These are phyloP conservation scores for Aurifilum marmelostoma DNA, from an alignment of 2,329 filamentous ascomycete species.

Conservation along the genomic window DNA sequence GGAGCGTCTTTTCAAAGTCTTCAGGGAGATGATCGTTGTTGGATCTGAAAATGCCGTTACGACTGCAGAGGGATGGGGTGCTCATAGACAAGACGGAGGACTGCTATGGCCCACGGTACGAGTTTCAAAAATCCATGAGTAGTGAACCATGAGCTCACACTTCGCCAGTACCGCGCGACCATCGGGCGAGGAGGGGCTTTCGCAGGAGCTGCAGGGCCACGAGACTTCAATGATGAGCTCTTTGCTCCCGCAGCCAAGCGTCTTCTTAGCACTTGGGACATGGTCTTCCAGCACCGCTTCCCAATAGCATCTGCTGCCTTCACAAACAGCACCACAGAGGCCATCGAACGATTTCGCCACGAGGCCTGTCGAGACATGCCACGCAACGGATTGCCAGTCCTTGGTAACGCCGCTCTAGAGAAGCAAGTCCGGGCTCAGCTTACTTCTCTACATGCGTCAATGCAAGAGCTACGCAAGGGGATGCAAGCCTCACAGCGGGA, in stretches of 20 bases:
- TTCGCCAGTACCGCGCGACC: conserved; percentile 34
- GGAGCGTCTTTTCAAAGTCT: neutral
- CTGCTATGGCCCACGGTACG: conserved; percentile 32
- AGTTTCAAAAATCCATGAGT: neutral
- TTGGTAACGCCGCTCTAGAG: conserved; percentile 29
- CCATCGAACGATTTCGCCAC: conserved; percentile 30
- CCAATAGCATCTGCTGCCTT: conserved; percentile 27
- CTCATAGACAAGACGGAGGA: conserved; percentile 29
- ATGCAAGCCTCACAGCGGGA: conserved; percentile 54
- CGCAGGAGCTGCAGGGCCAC: conserved; percentile 27
- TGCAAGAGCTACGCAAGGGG: conserved; percentile 35
- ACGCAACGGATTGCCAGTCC: conserved; percentile 16
- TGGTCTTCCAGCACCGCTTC: conserved; percentile 34
- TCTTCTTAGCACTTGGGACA: conserved; percentile 35
- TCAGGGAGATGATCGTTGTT: neutral
- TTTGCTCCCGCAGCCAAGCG: conserved; percentile 32
- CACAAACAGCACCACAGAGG: neutral
- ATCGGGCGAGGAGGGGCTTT: conserved; percentile 32
- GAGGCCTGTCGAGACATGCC: conserved; percentile 13
- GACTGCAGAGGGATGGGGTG: conserved; percentile 32
- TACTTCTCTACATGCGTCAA: conserved; percentile 44
- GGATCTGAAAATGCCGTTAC: conserved; percentile 13
- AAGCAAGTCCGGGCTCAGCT: conserved; percentile 34
- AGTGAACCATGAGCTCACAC: neutral
- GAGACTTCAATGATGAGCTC: conserved; percentile 37